A percentile compares a stretch with the other conserved stretches of the same genome.
phyloP scores from a whole-genome alignment of 2,329 filamentous ascomycete genomes.

The Claviceps sorghi region DNA sequence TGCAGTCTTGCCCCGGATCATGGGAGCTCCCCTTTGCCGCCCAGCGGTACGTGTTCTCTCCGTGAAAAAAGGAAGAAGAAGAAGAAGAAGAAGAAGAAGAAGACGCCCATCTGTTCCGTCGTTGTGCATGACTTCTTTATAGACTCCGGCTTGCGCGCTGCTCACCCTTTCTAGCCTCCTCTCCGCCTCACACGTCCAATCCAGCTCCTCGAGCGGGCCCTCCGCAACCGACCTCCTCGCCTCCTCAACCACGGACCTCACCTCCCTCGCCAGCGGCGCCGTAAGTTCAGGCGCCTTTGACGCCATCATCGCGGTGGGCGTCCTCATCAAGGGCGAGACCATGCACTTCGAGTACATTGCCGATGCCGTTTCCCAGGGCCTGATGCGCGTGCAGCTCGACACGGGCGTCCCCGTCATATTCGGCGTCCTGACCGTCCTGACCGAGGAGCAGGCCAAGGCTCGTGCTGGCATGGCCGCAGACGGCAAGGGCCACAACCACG shows the following conservation, averaged over 20 bases:
- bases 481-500: slow-evolving; percentile 69
- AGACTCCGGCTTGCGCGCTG: no score
- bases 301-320: slow-evolving; percentile 86
- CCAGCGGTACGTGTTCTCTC: slow-evolving; percentile 46
- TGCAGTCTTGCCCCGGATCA: slow-evolving; percentile 80
- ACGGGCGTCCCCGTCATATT: slow-evolving; percentile 81
- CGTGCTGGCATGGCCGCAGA: slow-evolving; percentile 71
- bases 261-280: slow-evolving; percentile 26
- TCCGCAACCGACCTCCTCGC: slow-evolving; percentile 66
- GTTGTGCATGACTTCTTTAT: no score
- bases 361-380: slow-evolving; percentile 74
- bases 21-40: slow-evolving; percentile 91
- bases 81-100: background rate
- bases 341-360: slow-evolving; percentile 99
- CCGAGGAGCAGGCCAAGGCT: slow-evolving; percentile 72
- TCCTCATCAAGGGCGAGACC: slow-evolving; percentile 95
- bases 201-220: slow-evolving; percentile 44
- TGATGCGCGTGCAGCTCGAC: slow-evolving; percentile 92
- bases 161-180: slow-evolving; percentile 45
- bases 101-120: background rate
- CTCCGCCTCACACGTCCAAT: slow-evolving; percentile 74
- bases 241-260: slow-evolving; percentile 52
- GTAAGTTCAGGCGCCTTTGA: slow-evolving; percentile 57
- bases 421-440: slow-evolving; percentile 78
- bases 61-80: background rate